phyloP scores from a whole-genome alignment of 306 rosid genomes.

The Gastrolobium bilobum region DNA sequence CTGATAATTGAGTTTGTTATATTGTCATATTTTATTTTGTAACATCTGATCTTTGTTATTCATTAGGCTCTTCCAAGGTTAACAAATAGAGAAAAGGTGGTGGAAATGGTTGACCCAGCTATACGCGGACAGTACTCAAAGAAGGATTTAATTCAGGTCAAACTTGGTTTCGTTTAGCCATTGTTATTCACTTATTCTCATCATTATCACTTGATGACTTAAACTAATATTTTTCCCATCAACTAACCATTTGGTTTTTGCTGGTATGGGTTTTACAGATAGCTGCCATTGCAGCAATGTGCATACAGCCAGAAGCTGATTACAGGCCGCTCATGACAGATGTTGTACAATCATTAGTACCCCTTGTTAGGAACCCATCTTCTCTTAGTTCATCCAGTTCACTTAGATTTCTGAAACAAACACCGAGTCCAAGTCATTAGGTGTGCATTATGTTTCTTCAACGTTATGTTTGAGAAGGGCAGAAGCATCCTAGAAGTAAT shows the following conservation, averaged over 20 bases:
- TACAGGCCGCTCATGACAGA: constrained; percentile 96
- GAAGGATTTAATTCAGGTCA: constrained; percentile 94
- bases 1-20: background rate
- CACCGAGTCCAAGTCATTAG: constrained; percentile 54
- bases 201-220: constrained; percentile 15
- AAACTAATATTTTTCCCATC: constrained; percentile 14
- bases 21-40: background rate
- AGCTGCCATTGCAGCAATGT: constrained; percentile 99
- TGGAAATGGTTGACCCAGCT: constrained; percentile 94
- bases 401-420: constrained; percentile 68
- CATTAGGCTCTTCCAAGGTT: constrained; percentile 92
- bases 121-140: constrained; percentile 80
- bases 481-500: constrained; percentile 34
- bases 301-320: constrained; percentile 97
- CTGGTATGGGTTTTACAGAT: constrained; percentile 53
- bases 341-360: constrained; percentile 89
- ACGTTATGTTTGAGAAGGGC: constrained; percentile 28
- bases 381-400: constrained; percentile 58
- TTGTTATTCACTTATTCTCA: background rate
- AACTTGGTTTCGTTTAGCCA: constrained; percentile 20
- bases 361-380: constrained; percentile 70
- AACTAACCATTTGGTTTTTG: constrained; percentile 25
- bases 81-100: constrained; percentile 82
- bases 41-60: constrained; percentile 34
- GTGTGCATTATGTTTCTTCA: constrained; percentile 22